Evolutionary conservation across 768 basidiomycete genomes (phyloP), one percentile per base, ranked within the genome.

Genomic region (Boletus sp.): DNA sequence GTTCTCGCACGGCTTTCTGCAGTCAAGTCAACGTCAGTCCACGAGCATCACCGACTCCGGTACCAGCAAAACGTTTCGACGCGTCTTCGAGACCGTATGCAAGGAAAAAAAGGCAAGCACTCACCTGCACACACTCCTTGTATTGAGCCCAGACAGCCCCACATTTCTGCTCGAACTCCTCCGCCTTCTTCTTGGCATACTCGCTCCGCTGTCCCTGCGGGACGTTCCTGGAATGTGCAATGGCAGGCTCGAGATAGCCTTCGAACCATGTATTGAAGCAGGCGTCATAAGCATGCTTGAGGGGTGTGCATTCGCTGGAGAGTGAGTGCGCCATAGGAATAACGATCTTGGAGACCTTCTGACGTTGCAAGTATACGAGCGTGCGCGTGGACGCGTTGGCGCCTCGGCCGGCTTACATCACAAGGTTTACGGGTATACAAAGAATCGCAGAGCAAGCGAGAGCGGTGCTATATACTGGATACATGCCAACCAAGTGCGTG

Each of bases 191-290:
- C 64, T 85, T 84, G 4, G 89, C 84, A 65, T 88, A 86, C 46
- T 77, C 81, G 15, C 79, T 75, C 47, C 84, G 83, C 54, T 80
- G 75, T 51, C 79, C 75, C 12, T 72, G 64, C 15, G 76, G 63
- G 28, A 75, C 63, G 15, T 74, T 73, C 14, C 78, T 73, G 54
- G 78, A 65, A 33, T 74, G 69, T 29, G 74, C 66, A 17, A 88
- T 77, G 10, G 84, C 86, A 9, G 94, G 94, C 67, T 94, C 89
- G 24, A 98, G 84, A 71, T 98, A 99, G 11, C 92, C 93, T 72
- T 97, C 94, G 64, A 99, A 94, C 96, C 95, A 98, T 8, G 89
- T 84, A 66, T 97, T 97, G 77, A 98, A 98, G 78, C 95, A 98
- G 0, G 90, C 78, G 72, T 98, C 95, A 70, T 97, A 98, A 54